Evolutionary conservation across 371 early-diverging fungal genomes (phyloP).

Genomic region (Circinella umbellata): DNA sequence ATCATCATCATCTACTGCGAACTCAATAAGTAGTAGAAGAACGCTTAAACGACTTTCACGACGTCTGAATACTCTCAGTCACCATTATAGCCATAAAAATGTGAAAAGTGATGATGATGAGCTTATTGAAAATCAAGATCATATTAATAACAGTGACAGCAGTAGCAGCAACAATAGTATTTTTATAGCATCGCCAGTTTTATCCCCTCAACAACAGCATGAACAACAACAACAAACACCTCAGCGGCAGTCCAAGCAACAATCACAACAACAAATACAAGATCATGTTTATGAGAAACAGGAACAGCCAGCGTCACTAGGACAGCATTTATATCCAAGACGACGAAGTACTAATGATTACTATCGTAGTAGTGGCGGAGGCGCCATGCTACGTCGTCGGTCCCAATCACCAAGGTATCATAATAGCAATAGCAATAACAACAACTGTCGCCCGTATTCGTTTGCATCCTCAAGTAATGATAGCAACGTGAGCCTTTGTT

Average conservation of each 20-base stretch:
- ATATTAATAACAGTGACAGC: neutral
- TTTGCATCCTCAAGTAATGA: constrained; percentile 3
- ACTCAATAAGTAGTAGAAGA: constrained; percentile 6
- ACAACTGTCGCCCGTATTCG: neutral
- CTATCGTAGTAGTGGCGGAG: neutral
- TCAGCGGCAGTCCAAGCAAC: neutral
- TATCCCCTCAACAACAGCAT: neutral
- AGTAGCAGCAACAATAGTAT: neutral
- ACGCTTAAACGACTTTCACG: neutral
- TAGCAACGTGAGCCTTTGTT: constrained; percentile 10
- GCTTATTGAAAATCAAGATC: too few species aligned
- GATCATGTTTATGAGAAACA: neutral
- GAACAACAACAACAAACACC: neutral
- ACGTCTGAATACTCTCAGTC: neutral
- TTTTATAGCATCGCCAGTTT: too few species aligned
- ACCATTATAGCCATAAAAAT: neutral
- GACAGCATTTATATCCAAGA: constrained; percentile 2
- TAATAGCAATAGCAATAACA: too few species aligned
- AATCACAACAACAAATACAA: neutral
- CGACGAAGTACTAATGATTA: constrained; percentile 1
- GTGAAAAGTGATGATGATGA: too few species aligned
- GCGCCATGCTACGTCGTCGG: neutral
- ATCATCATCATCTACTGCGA: neutral
- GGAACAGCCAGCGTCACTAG: neutral
- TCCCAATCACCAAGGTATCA: neutral